These are phyloP conservation scores for Marasmius fiardii DNA, from an alignment of 1,284 basidiomycete species.

Conservation along the genomic window DNA sequence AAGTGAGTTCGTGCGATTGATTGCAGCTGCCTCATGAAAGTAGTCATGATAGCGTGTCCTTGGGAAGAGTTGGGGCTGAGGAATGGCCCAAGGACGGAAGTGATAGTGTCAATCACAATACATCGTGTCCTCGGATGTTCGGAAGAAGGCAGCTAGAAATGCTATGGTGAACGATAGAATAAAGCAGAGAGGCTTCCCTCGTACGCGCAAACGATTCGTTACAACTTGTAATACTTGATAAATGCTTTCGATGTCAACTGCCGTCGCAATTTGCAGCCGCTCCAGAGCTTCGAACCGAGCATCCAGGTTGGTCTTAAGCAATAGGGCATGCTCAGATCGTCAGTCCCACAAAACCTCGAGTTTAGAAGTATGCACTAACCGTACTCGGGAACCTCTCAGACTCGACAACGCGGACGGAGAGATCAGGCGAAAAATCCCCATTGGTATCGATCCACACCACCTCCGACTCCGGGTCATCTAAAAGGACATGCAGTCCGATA, in stretches of 20 bases:
- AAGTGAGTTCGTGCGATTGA: conserved; percentile 41
- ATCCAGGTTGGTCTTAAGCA: neutral
- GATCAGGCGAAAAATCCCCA: conserved; percentile 59
- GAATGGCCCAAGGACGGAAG: conserved; percentile 60
- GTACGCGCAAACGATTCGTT: neutral
- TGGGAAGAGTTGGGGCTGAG: conserved; percentile 66
- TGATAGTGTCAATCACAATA: conserved; percentile 65
- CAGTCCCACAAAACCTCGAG: neutral
- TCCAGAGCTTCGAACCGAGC: conserved; percentile 20
- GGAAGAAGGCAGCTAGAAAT: neutral
- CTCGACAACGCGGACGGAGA: conserved; percentile 36
- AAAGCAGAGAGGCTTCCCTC: neutral
- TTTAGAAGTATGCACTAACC: conserved; percentile 31
- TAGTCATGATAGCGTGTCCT: conserved; percentile 74
- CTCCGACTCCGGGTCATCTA: conserved; percentile 28
- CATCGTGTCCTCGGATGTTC: conserved; percentile 24
- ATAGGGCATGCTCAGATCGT: neutral
- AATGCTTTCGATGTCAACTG: conserved; percentile 6
- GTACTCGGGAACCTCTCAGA: conserved; percentile 15
- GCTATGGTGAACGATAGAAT: conserved; percentile 5
- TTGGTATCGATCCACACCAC: conserved; percentile 70
- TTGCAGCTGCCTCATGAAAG: conserved; percentile 65
- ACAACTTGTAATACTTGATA: conserved; percentile 8
- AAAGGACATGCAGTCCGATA: conserved; percentile 50
- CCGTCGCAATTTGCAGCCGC: conserved; percentile 24